Conservation (phyloP, 2,329 filamentous ascomycete genomes). For the Colletotrichum siamense region DNA sequence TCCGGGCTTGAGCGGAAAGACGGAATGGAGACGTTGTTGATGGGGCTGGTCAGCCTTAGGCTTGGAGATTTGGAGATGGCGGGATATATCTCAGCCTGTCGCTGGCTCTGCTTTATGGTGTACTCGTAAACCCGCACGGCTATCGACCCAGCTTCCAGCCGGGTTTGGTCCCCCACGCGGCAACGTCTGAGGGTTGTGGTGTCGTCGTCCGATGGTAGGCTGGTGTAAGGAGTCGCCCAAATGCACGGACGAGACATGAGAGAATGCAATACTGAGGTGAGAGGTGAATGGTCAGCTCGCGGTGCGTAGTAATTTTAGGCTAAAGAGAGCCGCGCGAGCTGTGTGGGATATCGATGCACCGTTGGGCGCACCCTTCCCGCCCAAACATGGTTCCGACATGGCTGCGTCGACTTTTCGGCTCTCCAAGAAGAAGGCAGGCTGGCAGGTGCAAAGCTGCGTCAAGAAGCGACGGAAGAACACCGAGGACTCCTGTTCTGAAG, state of each 20-base stretch:
- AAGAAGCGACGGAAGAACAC: neutral
- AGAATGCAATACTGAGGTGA: neutral
- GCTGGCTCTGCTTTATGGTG: neutral
- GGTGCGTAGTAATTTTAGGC: neutral
- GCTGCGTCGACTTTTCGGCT: neutral
- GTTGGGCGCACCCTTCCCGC: neutral
- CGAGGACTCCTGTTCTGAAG: neutral
- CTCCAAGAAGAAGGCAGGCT: neutral
- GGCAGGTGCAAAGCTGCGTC: neutral
- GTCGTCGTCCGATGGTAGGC: conserved; percentile 12
- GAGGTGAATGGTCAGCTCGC: neutral
- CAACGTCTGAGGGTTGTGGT: conserved; percentile 3
- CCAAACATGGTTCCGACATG: neutral
- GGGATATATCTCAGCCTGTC: neutral
- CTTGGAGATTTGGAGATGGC: neutral
- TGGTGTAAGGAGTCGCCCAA: neutral
- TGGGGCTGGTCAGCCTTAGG: conserved; percentile 18
- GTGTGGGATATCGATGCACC: neutral
- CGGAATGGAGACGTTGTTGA: neutral
- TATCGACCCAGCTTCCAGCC: neutral
- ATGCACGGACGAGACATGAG: neutral
- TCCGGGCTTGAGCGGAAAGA: neutral
- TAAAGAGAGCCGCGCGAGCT: conserved; percentile 6
- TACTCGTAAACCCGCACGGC: neutral
- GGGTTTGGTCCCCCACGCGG: conserved; percentile 10